These are phyloP conservation scores for Asterophora parasitica DNA, from an alignment of 768 basidiomycete genomes.

Conservation along the genomic window DNA sequence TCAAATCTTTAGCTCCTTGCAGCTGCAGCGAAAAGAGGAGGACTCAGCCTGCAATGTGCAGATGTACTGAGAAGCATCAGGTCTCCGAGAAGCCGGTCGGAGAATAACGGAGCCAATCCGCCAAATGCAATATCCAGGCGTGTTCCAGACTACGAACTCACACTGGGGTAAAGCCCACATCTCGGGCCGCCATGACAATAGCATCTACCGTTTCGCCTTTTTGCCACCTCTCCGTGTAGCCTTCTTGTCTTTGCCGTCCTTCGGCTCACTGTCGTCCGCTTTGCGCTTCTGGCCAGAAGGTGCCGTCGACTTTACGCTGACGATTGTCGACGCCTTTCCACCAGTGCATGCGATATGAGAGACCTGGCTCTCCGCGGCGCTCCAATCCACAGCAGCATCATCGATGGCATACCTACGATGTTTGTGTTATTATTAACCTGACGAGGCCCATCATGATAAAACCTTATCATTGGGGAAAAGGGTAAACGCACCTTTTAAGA, in stretches of 20 bases:
- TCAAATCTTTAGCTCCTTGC: background rate
- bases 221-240: conserved; percentile 41
- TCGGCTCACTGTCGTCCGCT: conserved; percentile 30
- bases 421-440: conserved; percentile 16
- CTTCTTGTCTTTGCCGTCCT: conserved; percentile 39
- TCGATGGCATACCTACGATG: conserved; percentile 67
- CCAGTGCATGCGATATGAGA: conserved; percentile 30
- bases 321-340: conserved; percentile 55
- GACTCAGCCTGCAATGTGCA: no score
- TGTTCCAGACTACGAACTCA: background rate
- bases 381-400: conserved; percentile 68
- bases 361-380: conserved; percentile 69
- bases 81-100: no score
- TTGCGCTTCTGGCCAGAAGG: conserved; percentile 56
- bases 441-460: conserved; percentile 8
- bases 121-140: background rate
- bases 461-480: background rate
- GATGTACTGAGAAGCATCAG: no score
- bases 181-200: background rate
- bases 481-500: conserved; percentile 68
- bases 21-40: background rate
- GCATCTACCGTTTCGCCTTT: conserved; percentile 33
- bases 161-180: background rate
- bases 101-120: no score
- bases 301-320: conserved; percentile 62